phyloP scores from a whole-genome alignment of 2,329 filamentous ascomycete genomes.

The Cladosporium austrohemisphaericum region DNA sequence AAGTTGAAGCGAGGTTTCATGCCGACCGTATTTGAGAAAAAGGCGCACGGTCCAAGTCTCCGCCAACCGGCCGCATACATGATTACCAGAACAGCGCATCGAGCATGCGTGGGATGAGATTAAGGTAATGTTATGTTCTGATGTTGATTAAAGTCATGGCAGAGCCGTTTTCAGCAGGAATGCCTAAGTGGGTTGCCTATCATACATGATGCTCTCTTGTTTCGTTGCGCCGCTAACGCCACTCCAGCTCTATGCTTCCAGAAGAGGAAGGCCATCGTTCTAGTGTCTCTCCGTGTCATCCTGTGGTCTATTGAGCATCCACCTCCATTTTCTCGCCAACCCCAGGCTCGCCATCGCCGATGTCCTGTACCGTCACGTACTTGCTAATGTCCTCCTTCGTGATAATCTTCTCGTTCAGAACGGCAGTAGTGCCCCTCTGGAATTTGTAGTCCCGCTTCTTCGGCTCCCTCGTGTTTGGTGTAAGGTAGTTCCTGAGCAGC shows the following conservation, averaged over 20 bases:
- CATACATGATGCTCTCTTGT: conserved; percentile 11
- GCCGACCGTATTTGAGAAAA: too few species aligned
- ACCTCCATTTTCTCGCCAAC: conserved; percentile 64
- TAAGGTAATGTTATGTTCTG: neutral
- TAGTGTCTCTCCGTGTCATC: too few species aligned
- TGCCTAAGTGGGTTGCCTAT: neutral
- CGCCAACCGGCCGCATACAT: too few species aligned
- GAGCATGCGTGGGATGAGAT: too few species aligned
- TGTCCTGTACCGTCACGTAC: conserved; percentile 86
- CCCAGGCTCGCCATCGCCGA: conserved; percentile 64
- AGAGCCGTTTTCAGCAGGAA: neutral
- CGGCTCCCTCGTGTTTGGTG: conserved; percentile 81
- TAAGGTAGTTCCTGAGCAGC: conserved; percentile 86
- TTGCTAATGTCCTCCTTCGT: conserved; percentile 90
- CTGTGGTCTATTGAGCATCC: conserved; percentile 39
- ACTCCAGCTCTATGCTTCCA: conserved; percentile 10
- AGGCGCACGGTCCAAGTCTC: too few species aligned
- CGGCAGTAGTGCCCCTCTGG: conserved; percentile 85
- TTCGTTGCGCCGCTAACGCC: conserved; percentile 2
- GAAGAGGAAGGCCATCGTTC: too few species aligned
- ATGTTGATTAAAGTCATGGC: neutral
- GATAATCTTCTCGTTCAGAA: conserved; percentile 94
- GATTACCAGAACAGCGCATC: too few species aligned
- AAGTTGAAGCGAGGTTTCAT: neutral
- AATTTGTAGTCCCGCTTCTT: conserved; percentile 96